Evolutionary conservation across 257 asterid species (phyloP), one percentile per base, ranked within the genome.

Genomic region (Nicotiana attenuata): DNA sequence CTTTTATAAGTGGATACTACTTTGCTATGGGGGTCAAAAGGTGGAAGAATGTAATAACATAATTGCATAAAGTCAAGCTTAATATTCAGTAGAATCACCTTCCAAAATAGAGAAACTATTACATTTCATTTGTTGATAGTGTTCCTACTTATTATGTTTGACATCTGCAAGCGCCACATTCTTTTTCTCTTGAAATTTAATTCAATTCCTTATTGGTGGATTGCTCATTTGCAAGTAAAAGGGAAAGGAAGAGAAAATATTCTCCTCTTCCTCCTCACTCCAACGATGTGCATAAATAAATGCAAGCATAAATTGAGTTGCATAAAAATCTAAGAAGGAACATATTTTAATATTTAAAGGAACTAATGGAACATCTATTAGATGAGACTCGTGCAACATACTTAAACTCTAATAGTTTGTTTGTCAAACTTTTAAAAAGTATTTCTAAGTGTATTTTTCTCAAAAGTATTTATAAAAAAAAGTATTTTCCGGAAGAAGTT

Each of bases 141-240:
- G 66, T 66, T 16, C 75, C 8, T 14, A 31, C 7, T 10, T 26
- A 68, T 68, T 68, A 35, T 52, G 17, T 14, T 52, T 52, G 56
- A 50, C 17, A 50, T 67, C 5, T 35, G 76, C 10, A 67, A 19
- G 17, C n/a, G 38, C 38, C 38, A 33, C 28, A 33, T 19, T 19
- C 76, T 10, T 67, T 67, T 69, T 38, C 77, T 69, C 57, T 69
- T 69, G 19, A 64, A 64, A 64, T 64, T 28, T 64, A n/a, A n/a
- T n/a, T n/a, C 69, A 64, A 28, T n/a, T 26, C 29, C n/a, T 65
- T 28, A 65, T 65, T 65, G 78, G 78, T 38, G 10, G 45, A 38
- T 7, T 38, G 45, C 57, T 41, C 33, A 38, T 10, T 69, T 41
- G 20, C 78, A 71, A 3, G 20, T 71, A 26, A 64, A 14, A 17